A percentile compares a stretch with the other conserved stretches of the same genome.
These are phyloP conservation scores for Macadamia tetraphylla DNA, from an alignment of 164 flowering plant genomes.

Conservation along the genomic window DNA sequence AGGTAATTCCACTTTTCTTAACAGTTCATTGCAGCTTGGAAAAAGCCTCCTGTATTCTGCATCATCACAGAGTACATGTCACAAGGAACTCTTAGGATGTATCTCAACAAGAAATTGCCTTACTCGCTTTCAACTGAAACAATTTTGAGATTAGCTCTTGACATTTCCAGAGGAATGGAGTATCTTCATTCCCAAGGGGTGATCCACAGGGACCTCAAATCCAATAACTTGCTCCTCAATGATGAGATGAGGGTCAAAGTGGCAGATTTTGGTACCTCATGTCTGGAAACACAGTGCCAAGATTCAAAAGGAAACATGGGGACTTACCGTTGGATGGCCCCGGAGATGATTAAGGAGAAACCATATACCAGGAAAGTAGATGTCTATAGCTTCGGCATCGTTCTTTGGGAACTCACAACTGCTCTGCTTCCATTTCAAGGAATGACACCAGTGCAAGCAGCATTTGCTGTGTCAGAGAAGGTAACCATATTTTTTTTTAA, in stretches of 20 bases:
- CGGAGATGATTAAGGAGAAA: slow-evolving; percentile 94
- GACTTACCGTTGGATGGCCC: slow-evolving; percentile 99
- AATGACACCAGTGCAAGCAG: slow-evolving; percentile 98
- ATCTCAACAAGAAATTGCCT: slow-evolving; percentile 88
- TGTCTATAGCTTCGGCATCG: slow-evolving; percentile 92
- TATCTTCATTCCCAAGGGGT: slow-evolving; percentile 96
- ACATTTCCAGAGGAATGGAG: slow-evolving; percentile 90
- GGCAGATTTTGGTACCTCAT: slow-evolving; percentile 93
- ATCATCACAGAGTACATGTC: slow-evolving; percentile 97
- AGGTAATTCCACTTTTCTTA: slow-evolving; percentile 4
- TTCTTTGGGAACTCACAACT: slow-evolving; percentile 87
- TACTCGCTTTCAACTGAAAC: slow-evolving; percentile 82
- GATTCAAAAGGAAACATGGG: slow-evolving; percentile 81
- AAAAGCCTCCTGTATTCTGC: slow-evolving; percentile 88
- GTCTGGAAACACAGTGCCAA: slow-evolving; percentile 74
- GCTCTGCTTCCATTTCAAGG: slow-evolving; percentile 91
- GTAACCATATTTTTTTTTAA: slow-evolving; percentile 23
- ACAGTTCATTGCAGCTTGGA: slow-evolving; percentile 94
- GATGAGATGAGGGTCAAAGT: slow-evolving; percentile 94
- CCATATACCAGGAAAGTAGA: slow-evolving; percentile 86
- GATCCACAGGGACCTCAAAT: slow-evolving; percentile 88
- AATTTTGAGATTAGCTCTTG: slow-evolving; percentile 80
- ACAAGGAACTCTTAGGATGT: slow-evolving; percentile 89
- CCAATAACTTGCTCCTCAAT: slow-evolving; percentile 77
- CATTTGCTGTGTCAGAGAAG: slow-evolving; percentile 93